phyloP scores from a whole-genome alignment of 139 green algal species.

The Chlorella sp. region DNA sequence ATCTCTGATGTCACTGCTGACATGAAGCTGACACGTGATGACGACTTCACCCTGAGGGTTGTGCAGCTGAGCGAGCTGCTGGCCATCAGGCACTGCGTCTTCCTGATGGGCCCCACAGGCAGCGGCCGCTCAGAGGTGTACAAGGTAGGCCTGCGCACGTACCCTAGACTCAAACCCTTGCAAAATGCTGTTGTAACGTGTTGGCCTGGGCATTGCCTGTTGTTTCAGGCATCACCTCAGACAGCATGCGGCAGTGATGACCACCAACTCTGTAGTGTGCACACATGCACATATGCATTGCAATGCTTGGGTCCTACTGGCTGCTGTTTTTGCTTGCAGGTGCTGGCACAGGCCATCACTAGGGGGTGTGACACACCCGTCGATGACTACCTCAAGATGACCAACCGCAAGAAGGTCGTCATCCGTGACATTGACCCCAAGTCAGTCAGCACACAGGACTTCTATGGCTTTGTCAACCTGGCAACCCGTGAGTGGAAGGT shows the following conservation, averaged over 20 bases:
- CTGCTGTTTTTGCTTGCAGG: no score
- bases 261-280: no score
- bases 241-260: no score
- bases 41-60: conserved; percentile 73
- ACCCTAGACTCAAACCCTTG: no score
- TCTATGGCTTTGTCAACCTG: conserved; percentile 86
- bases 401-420: conserved; percentile 70
- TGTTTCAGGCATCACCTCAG: no score
- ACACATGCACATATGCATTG: no score
- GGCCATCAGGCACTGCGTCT: conserved; percentile 82
- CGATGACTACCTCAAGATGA: conserved; percentile 84
- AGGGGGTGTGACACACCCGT: conserved; percentile 36
- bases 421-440: conserved; percentile 87
- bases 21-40: conserved; percentile 53
- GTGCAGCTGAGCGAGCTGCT: conserved; percentile 78
- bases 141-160: no score
- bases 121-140: conserved; percentile 70
- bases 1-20: conserved; percentile 40
- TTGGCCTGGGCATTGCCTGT: no score
- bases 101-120: conserved; percentile 72
- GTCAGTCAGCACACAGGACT: conserved; percentile 76
- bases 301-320: no score
- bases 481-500: conserved; percentile 85
- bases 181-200: no score
- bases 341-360: no score